Evolutionary conservation across 2,329 filamentous ascomycete species (phyloP), one percentile per base, ranked within the genome.

Genomic region (Tolypocladium sp.): DNA sequence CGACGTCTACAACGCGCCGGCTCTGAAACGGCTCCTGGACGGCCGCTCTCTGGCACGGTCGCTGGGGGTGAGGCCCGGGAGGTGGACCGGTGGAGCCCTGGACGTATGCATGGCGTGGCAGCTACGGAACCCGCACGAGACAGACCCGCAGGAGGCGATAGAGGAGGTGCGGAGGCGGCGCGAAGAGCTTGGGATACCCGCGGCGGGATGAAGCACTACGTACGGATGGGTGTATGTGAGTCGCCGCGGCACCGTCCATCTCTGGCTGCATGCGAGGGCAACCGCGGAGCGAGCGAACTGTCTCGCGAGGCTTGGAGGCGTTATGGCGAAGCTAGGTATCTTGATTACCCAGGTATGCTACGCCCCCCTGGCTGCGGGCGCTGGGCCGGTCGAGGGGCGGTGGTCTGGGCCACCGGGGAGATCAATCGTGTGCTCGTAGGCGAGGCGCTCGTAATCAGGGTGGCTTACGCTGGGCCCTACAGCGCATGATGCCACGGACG

Each of bases 51-150:
- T 97, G 25, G 83, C 85, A 22, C 81, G 85, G 62, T 84, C 83
- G 4, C 78, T 97, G 4, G 84, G 81, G 0, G 75, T 82, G n/a
- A 86, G 85, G 63, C 87, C 90, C 0, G 91, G 91, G 1, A 86
- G 79, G n/a, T 97, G 93, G 93, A 89, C 95, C 81, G 85, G 85
- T 58, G 80, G 81, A 53, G 92, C 92, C 4, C 76, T 96, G 54
- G 88, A 95, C 38, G 78, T 92, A 4, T 89, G 91, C 61, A 83
- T 95, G 73, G 86, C 86, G 61, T 97, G 92, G 92, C 94, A 97
- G 73, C 81, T 97, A 57, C 82, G 90, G 42, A 85, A 97, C 68
- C 91, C 92, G 0, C 79, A 79, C 4, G 78, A 77, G 59, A 83
- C 80, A 4, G 87, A 92, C 62, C 73, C 78, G 8, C 67, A 75